Conservation (phyloP, 164 flowering plant genomes). For the Amborella trichopoda region DNA sequence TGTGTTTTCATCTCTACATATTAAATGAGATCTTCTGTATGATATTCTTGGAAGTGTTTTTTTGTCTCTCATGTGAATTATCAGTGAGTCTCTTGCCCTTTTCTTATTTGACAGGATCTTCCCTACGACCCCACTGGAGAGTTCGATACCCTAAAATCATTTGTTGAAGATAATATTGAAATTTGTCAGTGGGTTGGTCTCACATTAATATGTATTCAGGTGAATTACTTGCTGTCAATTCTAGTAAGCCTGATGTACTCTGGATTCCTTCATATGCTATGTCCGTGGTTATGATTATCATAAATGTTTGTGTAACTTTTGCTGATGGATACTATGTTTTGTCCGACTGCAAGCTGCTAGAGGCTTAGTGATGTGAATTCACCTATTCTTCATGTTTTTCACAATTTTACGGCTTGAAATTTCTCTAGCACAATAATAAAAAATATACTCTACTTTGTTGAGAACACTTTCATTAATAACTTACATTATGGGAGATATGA, state of each 20-base stretch:
- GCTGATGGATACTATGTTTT: background rate
- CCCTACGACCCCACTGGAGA: slow-evolving; percentile 82
- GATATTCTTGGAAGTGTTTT: background rate
- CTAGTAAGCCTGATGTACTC: background rate
- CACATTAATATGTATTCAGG: slow-evolving; percentile 50
- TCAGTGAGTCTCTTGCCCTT: slow-evolving; percentile 1
- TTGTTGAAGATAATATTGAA: slow-evolving; percentile 42
- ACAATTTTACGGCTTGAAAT: too few species aligned
- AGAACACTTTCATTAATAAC: too few species aligned
- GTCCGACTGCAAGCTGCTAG: background rate
- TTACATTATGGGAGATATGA: too few species aligned
- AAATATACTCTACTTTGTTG: too few species aligned
- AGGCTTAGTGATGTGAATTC: background rate
- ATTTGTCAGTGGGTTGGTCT: slow-evolving; percentile 69
- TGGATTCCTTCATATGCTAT: background rate
- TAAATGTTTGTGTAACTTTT: background rate
- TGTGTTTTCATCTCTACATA: slow-evolving; percentile 7
- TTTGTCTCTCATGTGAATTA: background rate
- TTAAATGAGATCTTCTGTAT: background rate
- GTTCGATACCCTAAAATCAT: slow-evolving; percentile 36
- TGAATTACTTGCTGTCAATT: slow-evolving; percentile 5
- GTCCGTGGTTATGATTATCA: background rate
- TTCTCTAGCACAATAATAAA: too few species aligned
- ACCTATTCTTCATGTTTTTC: background rate
- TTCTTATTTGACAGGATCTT: slow-evolving; percentile 38